A percentile compares a stretch with the other conserved stretches of the same genome.
Conservation (phyloP, 2,329 filamentous ascomycete genomes). For the Cryphonectria carpinicola region DNA sequence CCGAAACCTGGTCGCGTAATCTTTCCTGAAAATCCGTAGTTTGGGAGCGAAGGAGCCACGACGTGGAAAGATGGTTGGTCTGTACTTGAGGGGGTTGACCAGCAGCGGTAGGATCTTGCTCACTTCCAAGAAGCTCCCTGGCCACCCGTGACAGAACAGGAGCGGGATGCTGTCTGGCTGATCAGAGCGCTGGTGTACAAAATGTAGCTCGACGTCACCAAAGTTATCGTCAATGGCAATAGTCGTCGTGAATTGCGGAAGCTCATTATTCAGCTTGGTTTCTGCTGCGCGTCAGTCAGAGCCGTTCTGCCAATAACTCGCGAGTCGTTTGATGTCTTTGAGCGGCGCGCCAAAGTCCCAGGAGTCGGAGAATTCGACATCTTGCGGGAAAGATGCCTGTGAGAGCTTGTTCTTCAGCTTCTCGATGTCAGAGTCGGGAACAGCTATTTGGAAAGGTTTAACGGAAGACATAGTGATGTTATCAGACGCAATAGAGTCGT, state of each 20-base stretch:
- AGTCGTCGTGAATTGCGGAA: slow-evolving; percentile 61
- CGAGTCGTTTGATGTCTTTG: slow-evolving; percentile 61
- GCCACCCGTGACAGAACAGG: slow-evolving; percentile 49
- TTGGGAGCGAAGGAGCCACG: slow-evolving; percentile 49
- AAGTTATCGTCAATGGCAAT: slow-evolving; percentile 60
- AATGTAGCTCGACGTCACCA: slow-evolving; percentile 64
- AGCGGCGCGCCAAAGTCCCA: slow-evolving; percentile 65
- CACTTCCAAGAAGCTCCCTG: slow-evolving; percentile 46
- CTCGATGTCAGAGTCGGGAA: slow-evolving; percentile 40
- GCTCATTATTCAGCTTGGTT: slow-evolving; percentile 55
- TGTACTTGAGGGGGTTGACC: slow-evolving; percentile 35
- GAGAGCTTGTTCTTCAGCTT: slow-evolving; percentile 27
- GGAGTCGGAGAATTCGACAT: slow-evolving; percentile 49
- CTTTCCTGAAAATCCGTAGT: slow-evolving; percentile 47
- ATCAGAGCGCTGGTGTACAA: slow-evolving; percentile 55
- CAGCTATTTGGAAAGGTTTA: slow-evolving; percentile 41
- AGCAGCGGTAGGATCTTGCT: slow-evolving; percentile 40
- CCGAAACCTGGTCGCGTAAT: slow-evolving; percentile 39
- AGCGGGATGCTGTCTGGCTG: slow-evolving; percentile 42
- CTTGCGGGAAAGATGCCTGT: slow-evolving; percentile 50
- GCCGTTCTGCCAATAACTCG: slow-evolving; percentile 60
- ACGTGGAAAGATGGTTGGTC: slow-evolving; percentile 48
- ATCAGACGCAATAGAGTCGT: background rate
- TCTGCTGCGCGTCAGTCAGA: slow-evolving; percentile 66
- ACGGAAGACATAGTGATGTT: slow-evolving; percentile 31